A percentile compares a stretch with the other conserved stretches of the same genome.
phyloP scores from a whole-genome alignment of 352 stramenopile genomes.

The Aphanomyces cochlioides region DNA sequence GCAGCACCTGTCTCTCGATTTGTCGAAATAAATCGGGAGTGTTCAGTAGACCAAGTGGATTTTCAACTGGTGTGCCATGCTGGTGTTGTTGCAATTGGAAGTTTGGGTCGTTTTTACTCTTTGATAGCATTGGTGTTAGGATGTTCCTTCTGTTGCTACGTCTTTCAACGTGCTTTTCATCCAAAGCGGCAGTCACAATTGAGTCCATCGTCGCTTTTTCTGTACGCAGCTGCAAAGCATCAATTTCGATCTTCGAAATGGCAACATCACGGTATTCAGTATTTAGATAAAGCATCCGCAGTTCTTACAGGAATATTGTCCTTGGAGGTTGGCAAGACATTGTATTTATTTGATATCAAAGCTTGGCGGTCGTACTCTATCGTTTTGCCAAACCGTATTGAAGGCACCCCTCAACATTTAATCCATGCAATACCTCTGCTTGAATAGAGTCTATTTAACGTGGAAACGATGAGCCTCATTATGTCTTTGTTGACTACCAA shows the following conservation, averaged over 20 bases:
- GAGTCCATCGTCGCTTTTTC: constrained; percentile 7
- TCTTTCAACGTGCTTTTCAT: neutral
- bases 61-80: constrained; percentile 17
- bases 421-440: too few relatives aligned
- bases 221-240: constrained; percentile 25
- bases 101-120: neutral
- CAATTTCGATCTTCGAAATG: constrained; percentile 12
- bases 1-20: neutral
- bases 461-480: too few relatives aligned
- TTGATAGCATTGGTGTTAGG: constrained; percentile 2
- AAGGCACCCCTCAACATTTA: too few relatives aligned
- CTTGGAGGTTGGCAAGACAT: neutral
- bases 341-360: constrained; percentile 14
- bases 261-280: constrained; percentile 14
- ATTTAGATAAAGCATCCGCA: constrained; percentile 20
- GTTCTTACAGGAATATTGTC: constrained; percentile 13
- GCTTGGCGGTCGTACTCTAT: neutral
- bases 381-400: too few relatives aligned
- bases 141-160: neutral
- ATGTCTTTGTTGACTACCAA: too few relatives aligned
- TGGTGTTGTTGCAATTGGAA: constrained; percentile 19
- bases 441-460: too few relatives aligned
- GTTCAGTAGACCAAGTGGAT: too few relatives aligned
- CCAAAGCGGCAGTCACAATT: neutral
- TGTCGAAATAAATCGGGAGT: neutral